These are phyloP conservation scores for Rubia tinctorum DNA, from an alignment of 305 asterid species.

Conservation along the genomic window DNA sequence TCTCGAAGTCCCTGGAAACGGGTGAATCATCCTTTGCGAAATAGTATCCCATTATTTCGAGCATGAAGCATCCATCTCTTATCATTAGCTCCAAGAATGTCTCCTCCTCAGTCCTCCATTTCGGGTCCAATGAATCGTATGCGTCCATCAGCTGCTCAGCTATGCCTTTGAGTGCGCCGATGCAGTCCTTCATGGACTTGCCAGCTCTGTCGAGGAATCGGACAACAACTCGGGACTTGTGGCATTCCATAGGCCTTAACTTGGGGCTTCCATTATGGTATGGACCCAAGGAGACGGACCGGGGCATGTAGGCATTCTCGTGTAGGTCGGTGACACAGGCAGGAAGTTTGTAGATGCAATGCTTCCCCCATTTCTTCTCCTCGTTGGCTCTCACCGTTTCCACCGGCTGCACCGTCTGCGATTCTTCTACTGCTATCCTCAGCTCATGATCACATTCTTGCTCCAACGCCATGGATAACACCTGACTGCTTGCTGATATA, in stretches of 20 bases:
- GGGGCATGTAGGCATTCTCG: too few relatives aligned
- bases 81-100: constrained; percentile 40
- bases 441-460: too few relatives aligned
- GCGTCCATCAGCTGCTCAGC: background rate
- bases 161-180: background rate
- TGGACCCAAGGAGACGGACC: background rate
- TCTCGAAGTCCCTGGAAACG: too few relatives aligned
- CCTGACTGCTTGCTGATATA: too few relatives aligned
- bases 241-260: background rate
- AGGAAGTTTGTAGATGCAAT: too few relatives aligned
- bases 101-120: constrained; percentile 17
- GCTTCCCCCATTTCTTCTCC: too few relatives aligned
- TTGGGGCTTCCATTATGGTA: background rate
- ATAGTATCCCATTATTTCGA: constrained; percentile 37
- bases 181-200: background rate
- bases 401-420: too few relatives aligned
- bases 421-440: too few relatives aligned
- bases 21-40: background rate
- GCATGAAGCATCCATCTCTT: constrained; percentile 46
- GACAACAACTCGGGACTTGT: background rate
- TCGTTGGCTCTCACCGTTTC: too few relatives aligned
- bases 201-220: background rate
- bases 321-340: too few relatives aligned
- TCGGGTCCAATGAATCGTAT: background rate
- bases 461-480: too few relatives aligned